Evolutionary conservation across 2,329 filamentous ascomycete genomes (phyloP).

Genomic region (Pseudogymnoascus sp.): DNA sequence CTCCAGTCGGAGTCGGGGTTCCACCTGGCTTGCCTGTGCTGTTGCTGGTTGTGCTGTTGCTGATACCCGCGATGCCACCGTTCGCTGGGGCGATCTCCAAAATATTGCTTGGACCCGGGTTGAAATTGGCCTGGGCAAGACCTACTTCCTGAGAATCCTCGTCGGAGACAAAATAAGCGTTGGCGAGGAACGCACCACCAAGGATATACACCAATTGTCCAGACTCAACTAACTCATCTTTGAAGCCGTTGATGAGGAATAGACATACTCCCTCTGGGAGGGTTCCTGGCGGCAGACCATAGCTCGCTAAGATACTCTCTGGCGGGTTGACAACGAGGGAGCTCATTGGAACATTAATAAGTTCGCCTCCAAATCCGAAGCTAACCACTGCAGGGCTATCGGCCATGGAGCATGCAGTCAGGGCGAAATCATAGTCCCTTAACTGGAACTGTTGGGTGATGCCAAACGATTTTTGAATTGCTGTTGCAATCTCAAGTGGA

Average conservation of each 20-base stretch:
- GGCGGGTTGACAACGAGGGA: conserved; percentile 46
- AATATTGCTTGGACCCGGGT: conserved; percentile 22
- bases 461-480: conserved; percentile 51
- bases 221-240: background rate
- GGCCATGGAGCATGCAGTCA: conserved; percentile 51
- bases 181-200: conserved; percentile 51
- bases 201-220: conserved; percentile 24
- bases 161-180: conserved; percentile 51
- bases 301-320: background rate
- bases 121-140: conserved; percentile 46
- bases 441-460: conserved; percentile 34
- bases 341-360: conserved; percentile 48
- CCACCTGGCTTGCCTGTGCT: background rate
- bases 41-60: background rate
- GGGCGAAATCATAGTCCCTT: conserved; percentile 47
- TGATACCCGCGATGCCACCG: background rate
- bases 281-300: background rate
- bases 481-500: conserved; percentile 45
- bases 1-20: background rate
- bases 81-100: background rate
- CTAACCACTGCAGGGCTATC: conserved; percentile 36
- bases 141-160: conserved; percentile 42
- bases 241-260: background rate
- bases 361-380: conserved; percentile 48
- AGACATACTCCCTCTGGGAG: background rate